phyloP scores from a whole-genome alignment of 805 yeast species.

The Candida nanaspora region DNA sequence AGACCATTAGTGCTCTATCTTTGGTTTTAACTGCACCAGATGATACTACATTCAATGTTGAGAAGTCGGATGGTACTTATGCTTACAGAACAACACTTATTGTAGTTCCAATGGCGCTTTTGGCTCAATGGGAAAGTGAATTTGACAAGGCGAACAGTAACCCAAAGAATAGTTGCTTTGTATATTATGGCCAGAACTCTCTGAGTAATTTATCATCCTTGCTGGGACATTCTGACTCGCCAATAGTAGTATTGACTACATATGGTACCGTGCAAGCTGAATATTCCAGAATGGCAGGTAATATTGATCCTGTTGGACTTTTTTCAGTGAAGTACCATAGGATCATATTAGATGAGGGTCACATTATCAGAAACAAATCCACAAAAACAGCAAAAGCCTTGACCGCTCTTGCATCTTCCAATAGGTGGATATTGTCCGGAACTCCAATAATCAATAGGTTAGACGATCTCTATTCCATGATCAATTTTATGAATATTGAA shows the following conservation, averaged over 20 bases:
- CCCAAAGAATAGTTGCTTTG: slow-evolving; percentile 34
- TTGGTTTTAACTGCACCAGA: slow-evolving; percentile 58
- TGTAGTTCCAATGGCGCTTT: slow-evolving; percentile 82
- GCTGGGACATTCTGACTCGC: slow-evolving; percentile 42
- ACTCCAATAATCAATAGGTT: slow-evolving; percentile 86
- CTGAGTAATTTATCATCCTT: slow-evolving; percentile 40
- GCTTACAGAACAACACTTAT: slow-evolving; percentile 71
- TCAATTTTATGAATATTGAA: slow-evolving; percentile 67
- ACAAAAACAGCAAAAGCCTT: slow-evolving; percentile 78
- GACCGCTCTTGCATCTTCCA: slow-evolving; percentile 50
- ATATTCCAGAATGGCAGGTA: slow-evolving; percentile 38
- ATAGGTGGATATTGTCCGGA: slow-evolving; percentile 87
- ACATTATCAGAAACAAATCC: slow-evolving; percentile 71
- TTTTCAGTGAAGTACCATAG: slow-evolving; percentile 71
- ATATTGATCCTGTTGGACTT: slow-evolving; percentile 39
- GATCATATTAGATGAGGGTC: slow-evolving; percentile 79
- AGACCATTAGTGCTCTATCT: slow-evolving; percentile 78
- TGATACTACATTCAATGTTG: slow-evolving; percentile 29
- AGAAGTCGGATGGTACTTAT: slow-evolving; percentile 28
- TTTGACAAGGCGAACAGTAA: slow-evolving; percentile 51
- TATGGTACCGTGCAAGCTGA: slow-evolving; percentile 84
- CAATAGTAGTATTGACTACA: slow-evolving; percentile 71
- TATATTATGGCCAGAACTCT: slow-evolving; percentile 70
- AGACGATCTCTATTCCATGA: slow-evolving; percentile 77
- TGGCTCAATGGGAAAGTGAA: slow-evolving; percentile 90